Evolutionary conservation across 495 filamentous ascomycete species (phyloP).

Genomic region (Hyphodiscus hymeniophilus): DNA sequence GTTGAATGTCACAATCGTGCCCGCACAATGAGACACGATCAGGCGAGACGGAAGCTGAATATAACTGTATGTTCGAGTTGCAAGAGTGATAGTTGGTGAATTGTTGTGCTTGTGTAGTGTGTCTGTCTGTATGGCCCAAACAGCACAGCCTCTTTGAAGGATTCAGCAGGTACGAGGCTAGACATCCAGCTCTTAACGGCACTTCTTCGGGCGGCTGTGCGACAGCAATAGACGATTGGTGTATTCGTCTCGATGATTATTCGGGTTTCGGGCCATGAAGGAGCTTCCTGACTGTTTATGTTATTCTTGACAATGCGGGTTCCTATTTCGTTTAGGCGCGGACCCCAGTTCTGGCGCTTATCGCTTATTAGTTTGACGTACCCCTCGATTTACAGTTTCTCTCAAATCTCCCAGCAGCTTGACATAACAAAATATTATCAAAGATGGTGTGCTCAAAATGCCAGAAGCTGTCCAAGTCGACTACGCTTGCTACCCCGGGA

Average conservation of each 20-base stretch:
- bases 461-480: conserved; percentile 51
- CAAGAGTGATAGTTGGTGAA: not conserved
- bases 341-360: no score
- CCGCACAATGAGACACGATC: conserved; percentile 3
- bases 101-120: not conserved
- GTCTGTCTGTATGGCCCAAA: conserved; percentile 8
- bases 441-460: conserved; percentile 66
- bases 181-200: not conserved
- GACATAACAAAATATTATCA: no score
- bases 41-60: conserved; percentile 4
- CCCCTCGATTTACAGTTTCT: no score
- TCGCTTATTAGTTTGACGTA: no score
- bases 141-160: conserved; percentile 30
- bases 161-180: conserved; percentile 16
- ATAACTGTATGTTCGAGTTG: not conserved
- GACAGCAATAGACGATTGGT: not conserved
- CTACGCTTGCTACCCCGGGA: conserved; percentile 56
- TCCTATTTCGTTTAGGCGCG: no score
- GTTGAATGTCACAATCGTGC: conserved; percentile 14
- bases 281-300: not conserved
- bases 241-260: not conserved
- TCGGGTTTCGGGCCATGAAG: not conserved
- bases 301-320: no score
- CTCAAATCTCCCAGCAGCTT: no score
- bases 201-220: not conserved